Evolutionary conservation across 306 rosid genomes (phyloP), one percentile per base, ranked within the genome.

Genomic region (Vigna nakashimae): DNA sequence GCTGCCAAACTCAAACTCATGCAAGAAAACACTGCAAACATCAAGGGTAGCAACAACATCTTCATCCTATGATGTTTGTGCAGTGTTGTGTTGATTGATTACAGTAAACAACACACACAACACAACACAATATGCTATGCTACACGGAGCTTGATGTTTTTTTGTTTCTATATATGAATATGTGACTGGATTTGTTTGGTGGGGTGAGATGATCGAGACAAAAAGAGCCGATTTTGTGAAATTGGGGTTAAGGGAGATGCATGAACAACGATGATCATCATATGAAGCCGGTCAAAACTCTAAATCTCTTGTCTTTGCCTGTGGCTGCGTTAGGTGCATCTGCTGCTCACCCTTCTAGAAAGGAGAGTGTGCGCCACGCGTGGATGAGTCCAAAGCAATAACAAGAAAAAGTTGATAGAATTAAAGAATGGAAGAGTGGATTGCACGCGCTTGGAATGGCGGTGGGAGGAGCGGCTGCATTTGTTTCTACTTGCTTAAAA

Each of bases 341-440:
- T 18, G 28, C 3, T 73, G 71, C 45, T 32, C 32, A 22, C 17
- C 24, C 59, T 59, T 38, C 77, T 16, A 10, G 38, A 65, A 4
- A 10, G 11, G 80, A 79, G 76, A 34, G 75, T 79, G 63, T 2
- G 12, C 0, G 1, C 24, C 14, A 86, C 86, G 82, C 89, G 80
- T 67, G 4, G 36, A 0, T 34, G 30, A 11, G 9, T 62, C 30
- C 30, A 40, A 38, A 40, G n/a, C 64, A 24, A 11, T 2, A 24
- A 24, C 7, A 48, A 4, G 46, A 42, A 9, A 42, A 2, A 0
- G 12, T 10, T 42, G 48, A 43, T 43, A 1, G 20, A 51, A 1
- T 51, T n/a, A n/a, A 52, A 52, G 59, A 45, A 45, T 45, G 9
- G 28, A 22, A 38, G 52, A 38, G 71, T 10, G 71, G 5, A n/a